Base-by-base conservation (phyloP, 352 stramenopile genomes). In the Thalassiosira delicatula region DNA sequence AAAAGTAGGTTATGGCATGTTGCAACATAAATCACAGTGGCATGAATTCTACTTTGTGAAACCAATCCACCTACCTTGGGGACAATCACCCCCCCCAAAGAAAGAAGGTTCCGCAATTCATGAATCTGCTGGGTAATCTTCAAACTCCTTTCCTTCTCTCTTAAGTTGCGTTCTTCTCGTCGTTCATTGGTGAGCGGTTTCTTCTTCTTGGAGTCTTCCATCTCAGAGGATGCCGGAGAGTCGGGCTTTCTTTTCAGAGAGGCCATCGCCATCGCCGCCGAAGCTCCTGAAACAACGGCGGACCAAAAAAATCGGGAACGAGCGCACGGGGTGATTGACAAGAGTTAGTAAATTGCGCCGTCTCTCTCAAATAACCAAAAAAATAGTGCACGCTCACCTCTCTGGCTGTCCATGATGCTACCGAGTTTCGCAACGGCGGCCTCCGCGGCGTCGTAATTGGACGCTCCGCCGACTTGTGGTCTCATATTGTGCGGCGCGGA, bases 101-200 rank as follows among this genome's bases (percentile, higher is more conserved):
- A 90, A 1, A 94, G 61, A 19, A 94, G 70, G 59, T 80, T 80
- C 27, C 90, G 59, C 9, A 94, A 71, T 63, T 93, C 89, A 63
- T 91, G 85, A 69, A 94, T 94, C 70, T 94, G 88, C 33, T 83
- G 84, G 2, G 89, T 90, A 25, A 94, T 94, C 44, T 90, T 89
- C 57, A 93, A 91, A 83, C 86, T 93, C 40, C 90, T 84, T 65
- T 93, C 88, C 68, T 94, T 94, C 70, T 94, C 90, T 56, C 90
- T 82, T 66, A 87, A 72, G 73, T 94, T 94, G 11, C 90, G 69
- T 74, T 94, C 90, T 67, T 94, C 88, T 9, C 90, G 68, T 32
- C 73, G 71, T 60, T 84, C 79, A 60, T 59, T 65, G 21, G 62
- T 84, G 29, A 83, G 54, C 3, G 70, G 67, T 57, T 79, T 83